Evolutionary conservation across 2,329 filamentous ascomycete species (phyloP).

Genomic region (Penicillium sumatraense): DNA sequence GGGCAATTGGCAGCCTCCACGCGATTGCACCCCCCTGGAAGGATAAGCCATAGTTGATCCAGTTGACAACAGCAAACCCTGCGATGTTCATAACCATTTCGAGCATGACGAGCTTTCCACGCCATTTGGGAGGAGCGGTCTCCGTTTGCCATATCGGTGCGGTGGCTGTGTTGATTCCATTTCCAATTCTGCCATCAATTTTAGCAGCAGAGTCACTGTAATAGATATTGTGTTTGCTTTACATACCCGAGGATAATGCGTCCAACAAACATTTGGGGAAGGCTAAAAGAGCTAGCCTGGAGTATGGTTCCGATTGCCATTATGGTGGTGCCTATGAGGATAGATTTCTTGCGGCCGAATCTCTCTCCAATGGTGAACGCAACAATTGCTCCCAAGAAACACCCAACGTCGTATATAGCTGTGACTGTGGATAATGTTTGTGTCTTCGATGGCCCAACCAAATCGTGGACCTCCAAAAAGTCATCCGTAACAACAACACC

Average conservation of each 20-base stretch:
- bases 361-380: neutral
- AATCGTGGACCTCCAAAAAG: neutral
- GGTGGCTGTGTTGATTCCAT: conserved; percentile 53
- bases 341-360: neutral
- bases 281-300: neutral
- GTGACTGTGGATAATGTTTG: neutral
- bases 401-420: neutral
- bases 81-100: conserved; percentile 55
- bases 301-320: neutral
- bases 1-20: conserved; percentile 51
- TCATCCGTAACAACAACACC: neutral
- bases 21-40: conserved; percentile 46
- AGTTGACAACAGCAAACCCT: conserved; percentile 56
- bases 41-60: conserved; percentile 56
- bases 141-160: conserved; percentile 57
- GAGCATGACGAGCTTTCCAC: conserved; percentile 51
- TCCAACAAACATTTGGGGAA: conserved; percentile 1
- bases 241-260: neutral
- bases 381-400: neutral
- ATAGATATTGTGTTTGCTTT: neutral
- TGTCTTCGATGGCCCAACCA: neutral
- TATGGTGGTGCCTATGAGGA: neutral
- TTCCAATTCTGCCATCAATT: neutral
- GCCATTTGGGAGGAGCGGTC: conserved; percentile 47
- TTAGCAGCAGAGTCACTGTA: too few relatives aligned